phyloP scores from a whole-genome alignment of 805 yeast genomes.

The Lachancea cidri region DNA sequence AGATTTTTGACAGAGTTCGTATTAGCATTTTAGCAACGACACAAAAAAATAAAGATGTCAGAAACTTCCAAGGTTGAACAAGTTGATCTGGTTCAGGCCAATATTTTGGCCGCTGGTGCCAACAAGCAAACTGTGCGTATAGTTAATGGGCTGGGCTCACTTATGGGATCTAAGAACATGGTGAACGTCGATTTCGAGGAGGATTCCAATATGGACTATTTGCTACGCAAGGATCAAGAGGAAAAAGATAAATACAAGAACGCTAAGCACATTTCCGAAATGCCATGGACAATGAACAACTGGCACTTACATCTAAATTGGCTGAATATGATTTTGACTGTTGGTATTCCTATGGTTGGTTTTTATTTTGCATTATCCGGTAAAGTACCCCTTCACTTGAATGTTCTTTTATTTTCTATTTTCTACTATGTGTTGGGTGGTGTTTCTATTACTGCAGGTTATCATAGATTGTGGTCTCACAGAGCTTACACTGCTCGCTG shows the following conservation, averaged over 20 bases:
- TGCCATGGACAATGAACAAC: constrained; percentile 68
- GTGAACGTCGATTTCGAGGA: constrained; percentile 53
- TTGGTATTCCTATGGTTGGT: constrained; percentile 56
- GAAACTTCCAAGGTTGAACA: constrained; percentile 11
- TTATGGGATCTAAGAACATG: constrained; percentile 79
- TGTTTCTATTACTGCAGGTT: constrained; percentile 77
- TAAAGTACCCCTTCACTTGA: constrained; percentile 42
- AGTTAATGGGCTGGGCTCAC: constrained; percentile 72
- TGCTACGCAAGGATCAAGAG: constrained; percentile 41
- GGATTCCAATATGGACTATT: constrained; percentile 38
- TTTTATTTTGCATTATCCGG: constrained; percentile 37
- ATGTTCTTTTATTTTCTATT: constrained; percentile 45
- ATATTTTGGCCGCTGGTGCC: constrained; percentile 78
- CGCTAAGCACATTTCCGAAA: constrained; percentile 58
- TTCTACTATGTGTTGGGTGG: constrained; percentile 57
- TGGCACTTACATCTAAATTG: constrained; percentile 77
- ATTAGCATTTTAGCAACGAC: too few relatives aligned
- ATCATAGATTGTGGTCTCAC: constrained; percentile 77
- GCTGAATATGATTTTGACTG: constrained; percentile 64
- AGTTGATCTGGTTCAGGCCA: constrained; percentile 64
- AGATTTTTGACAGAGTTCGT: background rate
- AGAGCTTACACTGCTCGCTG: constrained; percentile 60
- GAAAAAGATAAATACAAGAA: constrained; percentile 36
- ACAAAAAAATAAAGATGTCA: background rate
- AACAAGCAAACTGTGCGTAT: constrained; percentile 64